These are phyloP conservation scores for Cercophora scortea DNA, from an alignment of 495 filamentous ascomycete genomes.

Conservation along the genomic window DNA sequence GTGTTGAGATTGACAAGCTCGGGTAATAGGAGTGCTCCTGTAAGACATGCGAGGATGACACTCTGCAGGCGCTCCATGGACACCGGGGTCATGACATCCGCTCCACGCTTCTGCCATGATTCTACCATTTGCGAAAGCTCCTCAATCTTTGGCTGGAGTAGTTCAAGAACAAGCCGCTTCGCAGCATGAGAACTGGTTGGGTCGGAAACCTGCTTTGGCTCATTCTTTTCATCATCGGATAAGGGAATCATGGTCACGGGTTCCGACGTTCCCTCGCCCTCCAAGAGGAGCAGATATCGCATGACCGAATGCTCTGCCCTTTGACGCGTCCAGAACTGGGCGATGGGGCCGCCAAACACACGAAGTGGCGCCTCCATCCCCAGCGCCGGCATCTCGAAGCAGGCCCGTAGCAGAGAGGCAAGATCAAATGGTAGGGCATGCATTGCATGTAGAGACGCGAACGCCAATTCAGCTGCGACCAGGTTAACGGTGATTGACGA, in stretches of 20 bases:
- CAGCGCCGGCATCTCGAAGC: slow-evolving; percentile 27
- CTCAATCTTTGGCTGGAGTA: slow-evolving; percentile 38
- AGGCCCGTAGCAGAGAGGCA: slow-evolving; percentile 36
- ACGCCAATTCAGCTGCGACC: slow-evolving; percentile 29
- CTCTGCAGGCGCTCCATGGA: slow-evolving; percentile 40
- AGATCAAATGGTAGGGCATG: slow-evolving; percentile 36
- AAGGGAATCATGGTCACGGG: not conserved
- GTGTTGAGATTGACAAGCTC: slow-evolving; percentile 32
- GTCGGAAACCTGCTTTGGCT: slow-evolving; percentile 17
- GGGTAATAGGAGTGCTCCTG: slow-evolving; percentile 33
- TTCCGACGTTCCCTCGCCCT: slow-evolving; percentile 5
- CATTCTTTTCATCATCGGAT: not conserved
- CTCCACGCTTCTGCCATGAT: slow-evolving; percentile 34
- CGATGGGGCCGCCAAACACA: slow-evolving; percentile 31
- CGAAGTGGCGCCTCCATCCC: slow-evolving; percentile 16
- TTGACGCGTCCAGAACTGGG: slow-evolving; percentile 24
- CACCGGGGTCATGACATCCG: slow-evolving; percentile 31
- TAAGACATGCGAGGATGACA: slow-evolving; percentile 35
- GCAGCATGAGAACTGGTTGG: slow-evolving; percentile 30
- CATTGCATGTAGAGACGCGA: slow-evolving; percentile 29
- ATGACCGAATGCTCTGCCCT: slow-evolving; percentile 16
- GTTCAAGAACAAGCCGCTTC: slow-evolving; percentile 40
- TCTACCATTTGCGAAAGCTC: slow-evolving; percentile 30
- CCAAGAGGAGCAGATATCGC: slow-evolving; percentile 35
- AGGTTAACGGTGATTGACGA: no score